Percentiles rank a stretch among this genome's conserved stretches.
phyloP scores from a whole-genome alignment of 177 flowering plant genomes.

The Vitis hybrid region DNA sequence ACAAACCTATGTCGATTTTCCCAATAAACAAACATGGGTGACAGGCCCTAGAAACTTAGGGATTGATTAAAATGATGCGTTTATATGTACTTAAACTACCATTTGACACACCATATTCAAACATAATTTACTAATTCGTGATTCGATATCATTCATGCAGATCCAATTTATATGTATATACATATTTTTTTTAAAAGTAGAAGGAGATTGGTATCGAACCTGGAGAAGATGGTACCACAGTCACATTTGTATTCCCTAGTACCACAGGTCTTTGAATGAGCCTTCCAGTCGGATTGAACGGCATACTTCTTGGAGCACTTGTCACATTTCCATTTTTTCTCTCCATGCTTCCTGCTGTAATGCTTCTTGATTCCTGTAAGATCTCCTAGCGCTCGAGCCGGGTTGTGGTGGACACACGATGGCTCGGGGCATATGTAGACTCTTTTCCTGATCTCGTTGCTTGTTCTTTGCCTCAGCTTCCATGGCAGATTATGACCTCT shows the following conservation, averaged over 20 bases:
- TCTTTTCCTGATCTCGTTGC: slow-evolving; percentile 56
- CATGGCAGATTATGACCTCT: slow-evolving; percentile 77
- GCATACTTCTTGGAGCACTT: slow-evolving; percentile 74
- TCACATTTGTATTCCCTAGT: slow-evolving; percentile 67
- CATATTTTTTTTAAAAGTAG: too few species aligned
- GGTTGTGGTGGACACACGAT: slow-evolving; percentile 76
- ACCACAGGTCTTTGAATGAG: slow-evolving; percentile 77
- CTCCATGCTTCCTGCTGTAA: slow-evolving; percentile 81
- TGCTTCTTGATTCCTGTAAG: slow-evolving; percentile 90
- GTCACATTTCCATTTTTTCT: slow-evolving; percentile 80
- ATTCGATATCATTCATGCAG: not conserved
- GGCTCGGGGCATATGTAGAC: slow-evolving; percentile 87
- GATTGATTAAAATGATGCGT: not conserved
- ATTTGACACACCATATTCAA: not conserved
- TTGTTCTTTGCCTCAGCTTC: slow-evolving; percentile 55
- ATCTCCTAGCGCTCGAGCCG: slow-evolving; percentile 76
- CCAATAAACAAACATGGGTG: not conserved
- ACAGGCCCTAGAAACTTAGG: not conserved
- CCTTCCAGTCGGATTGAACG: slow-evolving; percentile 90
- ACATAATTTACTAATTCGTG: too few species aligned
- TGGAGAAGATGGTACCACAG: slow-evolving; percentile 85
- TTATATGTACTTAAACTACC: not conserved
- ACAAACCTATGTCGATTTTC: not conserved
- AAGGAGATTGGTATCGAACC: slow-evolving; percentile 30
- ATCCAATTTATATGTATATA: not conserved